Conservation (phyloP, 1,139 yeast genomes). For the Candida frijolesensis region DNA sequence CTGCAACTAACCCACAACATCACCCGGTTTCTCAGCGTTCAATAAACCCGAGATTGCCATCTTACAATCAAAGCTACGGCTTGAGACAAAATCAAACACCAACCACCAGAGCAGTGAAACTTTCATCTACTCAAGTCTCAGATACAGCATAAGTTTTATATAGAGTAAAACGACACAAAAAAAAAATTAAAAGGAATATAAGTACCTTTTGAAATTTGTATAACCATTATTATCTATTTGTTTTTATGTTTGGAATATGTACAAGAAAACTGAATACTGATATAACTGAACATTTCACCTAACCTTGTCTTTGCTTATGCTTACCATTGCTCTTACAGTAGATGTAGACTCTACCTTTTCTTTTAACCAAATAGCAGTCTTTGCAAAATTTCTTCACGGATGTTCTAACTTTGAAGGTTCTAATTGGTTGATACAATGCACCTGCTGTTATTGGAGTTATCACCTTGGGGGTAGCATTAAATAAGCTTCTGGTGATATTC, state of each 20-base stretch:
- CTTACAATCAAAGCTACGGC: constrained; percentile 21
- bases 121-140: constrained; percentile 25
- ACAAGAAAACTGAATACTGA: constrained; percentile 9
- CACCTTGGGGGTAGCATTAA: constrained; percentile 21
- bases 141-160: constrained; percentile 12
- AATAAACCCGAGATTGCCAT: constrained; percentile 27
- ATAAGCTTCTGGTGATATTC: constrained; percentile 17
- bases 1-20: constrained; percentile 11
- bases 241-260: constrained; percentile 2
- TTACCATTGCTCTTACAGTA: constrained; percentile 91
- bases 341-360: constrained; percentile 92
- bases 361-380: constrained; percentile 89
- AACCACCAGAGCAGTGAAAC: constrained; percentile 41
- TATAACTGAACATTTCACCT: constrained; percentile 10
- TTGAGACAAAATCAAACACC: constrained; percentile 31
- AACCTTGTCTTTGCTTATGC: constrained; percentile 97
- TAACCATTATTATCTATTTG: background rate
- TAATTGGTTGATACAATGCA: constrained; percentile 17
- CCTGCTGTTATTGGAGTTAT: constrained; percentile 12
- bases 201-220: background rate
- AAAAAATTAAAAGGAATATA: background rate
- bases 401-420: constrained; percentile 54
- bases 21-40: constrained; percentile 26
- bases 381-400: constrained; percentile 90
- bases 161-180: background rate